A percentile compares a stretch with the other conserved stretches of the same genome.
These are phyloP conservation scores for Aspergillus haitiensis DNA, from an alignment of 495 filamentous ascomycete genomes.

Conservation along the genomic window DNA sequence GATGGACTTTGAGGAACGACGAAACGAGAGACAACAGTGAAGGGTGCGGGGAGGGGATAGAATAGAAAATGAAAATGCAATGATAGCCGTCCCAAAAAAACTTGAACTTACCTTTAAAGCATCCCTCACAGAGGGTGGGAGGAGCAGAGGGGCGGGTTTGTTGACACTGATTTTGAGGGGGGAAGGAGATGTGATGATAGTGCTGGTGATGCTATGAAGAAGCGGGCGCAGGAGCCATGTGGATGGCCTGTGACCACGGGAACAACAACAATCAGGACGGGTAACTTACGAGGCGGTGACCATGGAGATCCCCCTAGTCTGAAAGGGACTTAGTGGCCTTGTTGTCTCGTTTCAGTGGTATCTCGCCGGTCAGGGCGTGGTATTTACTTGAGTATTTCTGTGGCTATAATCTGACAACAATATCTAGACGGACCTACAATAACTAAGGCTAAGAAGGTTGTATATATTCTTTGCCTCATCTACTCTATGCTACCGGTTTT, in stretches of 20 bases:
- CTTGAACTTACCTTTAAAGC: slow-evolving; percentile 26
- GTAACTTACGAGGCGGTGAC: slow-evolving; percentile 22
- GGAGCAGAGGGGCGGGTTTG: slow-evolving; percentile 11
- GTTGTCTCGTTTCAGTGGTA: not conserved
- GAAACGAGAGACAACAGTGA: slow-evolving; percentile 10
- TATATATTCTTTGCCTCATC: no score
- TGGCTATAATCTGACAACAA: no score
- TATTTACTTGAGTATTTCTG: not conserved
- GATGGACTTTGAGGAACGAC: slow-evolving; percentile 20
- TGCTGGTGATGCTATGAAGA: slow-evolving; percentile 20
- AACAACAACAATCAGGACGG: slow-evolving; percentile 22
- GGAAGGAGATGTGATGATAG: slow-evolving; percentile 16
- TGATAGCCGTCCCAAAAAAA: slow-evolving; percentile 10
- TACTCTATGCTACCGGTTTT: no score
- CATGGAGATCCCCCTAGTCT: slow-evolving; percentile 27
- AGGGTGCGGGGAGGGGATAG: slow-evolving; percentile 5
- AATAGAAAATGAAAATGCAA: slow-evolving; percentile 12
- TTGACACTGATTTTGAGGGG: slow-evolving; percentile 18
- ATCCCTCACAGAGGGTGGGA: slow-evolving; percentile 31
- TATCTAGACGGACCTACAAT: no score
- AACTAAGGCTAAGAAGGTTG: no score
- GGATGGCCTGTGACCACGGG: slow-evolving; percentile 27
- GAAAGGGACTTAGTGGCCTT: slow-evolving; percentile 19
- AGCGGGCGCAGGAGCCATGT: slow-evolving; percentile 16
- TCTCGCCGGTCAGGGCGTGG: slow-evolving; percentile 15